Evolutionary conservation across 2,329 filamentous ascomycete species (phyloP).

Genomic region (Ascochyta clinopodiicola): DNA sequence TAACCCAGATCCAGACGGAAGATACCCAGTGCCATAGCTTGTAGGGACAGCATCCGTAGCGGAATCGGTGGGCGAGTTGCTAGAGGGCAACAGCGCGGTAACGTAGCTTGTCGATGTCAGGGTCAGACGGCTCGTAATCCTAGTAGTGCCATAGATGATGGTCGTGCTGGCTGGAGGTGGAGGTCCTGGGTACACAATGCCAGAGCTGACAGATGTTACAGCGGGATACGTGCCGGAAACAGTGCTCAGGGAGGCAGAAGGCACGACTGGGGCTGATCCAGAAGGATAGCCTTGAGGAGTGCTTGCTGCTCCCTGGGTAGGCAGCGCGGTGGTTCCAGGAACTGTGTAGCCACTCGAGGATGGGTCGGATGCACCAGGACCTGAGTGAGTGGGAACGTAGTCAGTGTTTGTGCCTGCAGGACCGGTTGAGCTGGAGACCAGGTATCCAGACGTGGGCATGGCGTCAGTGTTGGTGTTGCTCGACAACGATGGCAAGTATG

Average conservation of each 20-base stretch:
- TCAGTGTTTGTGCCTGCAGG: slow-evolving; percentile 7
- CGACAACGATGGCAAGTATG: neutral
- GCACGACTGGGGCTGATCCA: slow-evolving; percentile 1
- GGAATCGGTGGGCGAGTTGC: slow-evolving; percentile 19
- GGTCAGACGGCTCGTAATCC: slow-evolving; percentile 36
- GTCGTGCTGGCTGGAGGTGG: slow-evolving; percentile 21
- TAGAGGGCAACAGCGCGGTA: slow-evolving; percentile 18
- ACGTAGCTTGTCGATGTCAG: slow-evolving; percentile 30
- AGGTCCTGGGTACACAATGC: slow-evolving; percentile 10
- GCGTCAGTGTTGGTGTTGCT: slow-evolving; percentile 5
- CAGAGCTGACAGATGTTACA: slow-evolving; percentile 19
- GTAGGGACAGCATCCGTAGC: slow-evolving; percentile 27
- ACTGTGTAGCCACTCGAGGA: neutral
- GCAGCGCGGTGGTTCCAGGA: slow-evolving; percentile 5
- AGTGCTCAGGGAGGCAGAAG: slow-evolving; percentile 7
- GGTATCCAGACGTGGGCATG: slow-evolving; percentile 4
- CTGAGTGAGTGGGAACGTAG: slow-evolving; percentile 7
- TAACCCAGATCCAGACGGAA: slow-evolving; percentile 38
- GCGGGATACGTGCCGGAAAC: slow-evolving; percentile 16
- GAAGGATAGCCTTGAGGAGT: neutral
- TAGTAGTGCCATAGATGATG: slow-evolving; percentile 27
- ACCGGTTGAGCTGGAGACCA: neutral
- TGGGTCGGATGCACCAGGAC: neutral
- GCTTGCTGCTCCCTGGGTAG: slow-evolving; percentile 3
- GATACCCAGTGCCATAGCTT: slow-evolving; percentile 23